These are phyloP conservation scores for Jamesozyma spencerorum DNA, from an alignment of 805 yeast genomes.

Conservation along the genomic window DNA sequence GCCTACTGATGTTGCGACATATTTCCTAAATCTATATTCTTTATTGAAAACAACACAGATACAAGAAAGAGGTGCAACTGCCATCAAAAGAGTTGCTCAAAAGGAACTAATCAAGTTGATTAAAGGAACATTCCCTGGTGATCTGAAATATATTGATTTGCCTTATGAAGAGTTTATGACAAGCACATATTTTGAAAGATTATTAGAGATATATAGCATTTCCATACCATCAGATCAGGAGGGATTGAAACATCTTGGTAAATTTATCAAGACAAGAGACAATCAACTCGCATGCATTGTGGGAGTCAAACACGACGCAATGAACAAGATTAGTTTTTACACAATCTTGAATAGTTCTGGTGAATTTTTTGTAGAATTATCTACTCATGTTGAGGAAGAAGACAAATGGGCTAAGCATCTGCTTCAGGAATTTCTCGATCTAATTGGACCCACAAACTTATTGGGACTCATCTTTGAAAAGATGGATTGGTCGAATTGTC, in stretches of 20 bases:
- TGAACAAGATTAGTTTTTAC: conserved; percentile 3
- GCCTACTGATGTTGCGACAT: not conserved
- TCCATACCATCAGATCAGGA: not conserved
- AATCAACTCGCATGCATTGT: conserved; percentile 11
- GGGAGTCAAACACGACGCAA: conserved; percentile 5
- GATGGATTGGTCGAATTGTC: conserved; percentile 1
- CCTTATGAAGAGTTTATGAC: not conserved
- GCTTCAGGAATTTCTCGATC: not conserved
- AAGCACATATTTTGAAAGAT: conserved; percentile 1
- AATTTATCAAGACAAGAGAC: conserved; percentile 10
- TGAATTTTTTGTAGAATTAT: conserved; percentile 2
- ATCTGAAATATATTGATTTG: not conserved
- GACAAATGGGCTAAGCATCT: not conserved
- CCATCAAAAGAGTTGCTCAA: not conserved
- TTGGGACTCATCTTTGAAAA: not conserved
- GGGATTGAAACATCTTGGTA: conserved; percentile 7
- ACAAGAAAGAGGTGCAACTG: not conserved
- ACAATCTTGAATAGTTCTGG: conserved; percentile 14
- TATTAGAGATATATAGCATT: not conserved
- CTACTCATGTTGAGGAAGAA: not conserved
- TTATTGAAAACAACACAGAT: not conserved
- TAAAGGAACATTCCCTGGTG: conserved; percentile 1
- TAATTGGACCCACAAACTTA: not conserved
- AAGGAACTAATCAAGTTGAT: not conserved
- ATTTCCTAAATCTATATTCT: not conserved